Percentiles rank a stretch among this genome's conserved stretches.
These are phyloP conservation scores for Apostasia ramifera DNA, from an alignment of 106 monocot genomes.

Conservation along the genomic window DNA sequence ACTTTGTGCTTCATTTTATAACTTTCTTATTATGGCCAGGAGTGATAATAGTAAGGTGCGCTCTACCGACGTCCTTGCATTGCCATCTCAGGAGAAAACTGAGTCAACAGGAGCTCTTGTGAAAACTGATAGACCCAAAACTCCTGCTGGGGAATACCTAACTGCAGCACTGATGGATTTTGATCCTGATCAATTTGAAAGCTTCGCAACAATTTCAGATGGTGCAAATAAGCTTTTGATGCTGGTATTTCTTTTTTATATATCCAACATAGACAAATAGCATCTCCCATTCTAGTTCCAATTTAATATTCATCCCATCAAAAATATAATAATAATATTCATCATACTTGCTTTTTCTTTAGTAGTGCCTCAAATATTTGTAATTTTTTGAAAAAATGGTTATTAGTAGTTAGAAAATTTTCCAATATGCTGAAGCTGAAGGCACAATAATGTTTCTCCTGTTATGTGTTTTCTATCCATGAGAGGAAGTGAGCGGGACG, in stretches of 20 bases:
- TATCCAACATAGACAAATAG: neutral
- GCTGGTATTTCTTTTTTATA: slow-evolving; percentile 50
- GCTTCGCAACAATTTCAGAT: slow-evolving; percentile 84
- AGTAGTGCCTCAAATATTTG: too few relatives aligned
- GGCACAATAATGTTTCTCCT: too few relatives aligned
- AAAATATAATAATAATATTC: too few relatives aligned
- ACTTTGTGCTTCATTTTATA: slow-evolving; percentile 1
- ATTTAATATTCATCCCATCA: too few relatives aligned
- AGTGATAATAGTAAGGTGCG: slow-evolving; percentile 37
- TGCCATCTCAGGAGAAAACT: slow-evolving; percentile 34
- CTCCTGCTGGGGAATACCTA: slow-evolving; percentile 95
- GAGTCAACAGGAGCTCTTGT: slow-evolving; percentile 64
- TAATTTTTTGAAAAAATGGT: too few relatives aligned
- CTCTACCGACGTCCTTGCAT: slow-evolving; percentile 26
- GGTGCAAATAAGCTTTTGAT: slow-evolving; percentile 99
- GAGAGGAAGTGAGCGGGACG: too few relatives aligned
- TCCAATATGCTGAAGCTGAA: too few relatives aligned
- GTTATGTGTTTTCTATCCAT: too few relatives aligned
- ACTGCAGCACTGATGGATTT: slow-evolving; percentile 86
- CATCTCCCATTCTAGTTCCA: too few relatives aligned
- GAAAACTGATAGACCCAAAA: slow-evolving; percentile 78
- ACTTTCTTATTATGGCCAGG: slow-evolving; percentile 23
- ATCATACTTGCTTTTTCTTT: too few relatives aligned
- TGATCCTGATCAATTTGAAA: slow-evolving; percentile 94
- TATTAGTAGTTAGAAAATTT: too few relatives aligned